Percentiles rank a stretch among this genome's conserved stretches.
phyloP scores from a whole-genome alignment of 495 filamentous ascomycete genomes.

The Amniculicola lignicola region DNA sequence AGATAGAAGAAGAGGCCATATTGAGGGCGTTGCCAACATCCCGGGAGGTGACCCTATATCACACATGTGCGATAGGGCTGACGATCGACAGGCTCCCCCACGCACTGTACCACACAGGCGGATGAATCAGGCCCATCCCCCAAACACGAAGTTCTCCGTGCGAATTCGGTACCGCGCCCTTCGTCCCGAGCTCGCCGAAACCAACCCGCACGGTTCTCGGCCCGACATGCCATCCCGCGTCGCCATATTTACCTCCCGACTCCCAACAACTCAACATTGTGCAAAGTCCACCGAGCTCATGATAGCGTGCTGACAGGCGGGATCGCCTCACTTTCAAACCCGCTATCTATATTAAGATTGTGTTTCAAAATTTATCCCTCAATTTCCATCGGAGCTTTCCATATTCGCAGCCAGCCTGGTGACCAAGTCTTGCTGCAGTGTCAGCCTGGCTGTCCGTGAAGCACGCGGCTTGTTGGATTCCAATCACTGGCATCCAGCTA shows the following conservation, averaged over 20 bases:
- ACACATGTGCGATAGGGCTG: constrained; percentile 4
- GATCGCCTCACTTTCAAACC: no score
- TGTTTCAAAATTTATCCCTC: background rate
- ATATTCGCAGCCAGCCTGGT: no score
- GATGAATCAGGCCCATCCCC: no score
- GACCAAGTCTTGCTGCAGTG: background rate
- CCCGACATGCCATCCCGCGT: no score
- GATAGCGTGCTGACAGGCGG: no score
- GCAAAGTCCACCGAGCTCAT: no score
- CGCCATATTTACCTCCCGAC: no score
- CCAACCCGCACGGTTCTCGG: no score
- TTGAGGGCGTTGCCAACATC: no score
- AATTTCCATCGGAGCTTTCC: no score
- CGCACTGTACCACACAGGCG: background rate
- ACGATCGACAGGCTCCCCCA: constrained; percentile 2
- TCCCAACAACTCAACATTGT: no score
- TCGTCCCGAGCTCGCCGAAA: background rate
- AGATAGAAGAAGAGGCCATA: background rate
- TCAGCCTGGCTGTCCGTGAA: background rate
- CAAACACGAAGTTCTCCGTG: background rate
- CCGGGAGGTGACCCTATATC: no score
- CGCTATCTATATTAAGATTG: constrained; percentile 1
- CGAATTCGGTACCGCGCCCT: background rate
- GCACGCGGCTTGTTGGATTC: background rate
- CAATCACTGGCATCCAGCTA: background rate